phyloP scores from a whole-genome alignment of 1,139 yeast genomes.

The Yamadazyma taylorii region DNA sequence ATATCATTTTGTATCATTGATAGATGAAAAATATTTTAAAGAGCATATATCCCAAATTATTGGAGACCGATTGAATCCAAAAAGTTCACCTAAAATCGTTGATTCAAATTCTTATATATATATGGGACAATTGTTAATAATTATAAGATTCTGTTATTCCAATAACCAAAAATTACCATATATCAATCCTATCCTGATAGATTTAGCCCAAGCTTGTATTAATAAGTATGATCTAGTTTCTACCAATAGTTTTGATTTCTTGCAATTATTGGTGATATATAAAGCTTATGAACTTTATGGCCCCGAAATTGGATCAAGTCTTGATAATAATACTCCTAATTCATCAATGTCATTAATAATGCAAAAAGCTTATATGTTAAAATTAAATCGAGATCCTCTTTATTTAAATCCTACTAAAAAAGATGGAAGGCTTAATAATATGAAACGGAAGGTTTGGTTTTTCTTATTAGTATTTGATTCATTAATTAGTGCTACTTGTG shows the following conservation, averaged over 20 bases:
- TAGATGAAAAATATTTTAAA: constrained; percentile 39
- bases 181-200: constrained; percentile 27
- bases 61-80: constrained; percentile 20
- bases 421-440: constrained; percentile 14
- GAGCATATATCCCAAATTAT: constrained; percentile 20
- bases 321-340: constrained; percentile 50
- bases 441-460: constrained; percentile 34
- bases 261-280: constrained; percentile 15
- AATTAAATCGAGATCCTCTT: constrained; percentile 43
- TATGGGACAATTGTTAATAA: constrained; percentile 26
- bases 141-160: constrained; percentile 27
- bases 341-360: constrained; percentile 35
- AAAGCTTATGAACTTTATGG: constrained; percentile 39
- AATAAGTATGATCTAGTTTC: constrained; percentile 36
- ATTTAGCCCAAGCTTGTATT: constrained; percentile 34
- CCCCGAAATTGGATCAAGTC: constrained; percentile 49
- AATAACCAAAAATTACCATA: constrained; percentile 24
- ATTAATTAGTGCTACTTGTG: constrained; percentile 19
- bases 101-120: constrained; percentile 30
- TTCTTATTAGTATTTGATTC: constrained; percentile 19
- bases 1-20: constrained; percentile 45
- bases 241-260: constrained; percentile 30
- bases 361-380: constrained; percentile 43
- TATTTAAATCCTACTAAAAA: neutral
- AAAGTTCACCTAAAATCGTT: constrained; percentile 17